phyloP scores from a whole-genome alignment of 495 filamentous ascomycete species.

The Aspergillus heteromorphus region DNA sequence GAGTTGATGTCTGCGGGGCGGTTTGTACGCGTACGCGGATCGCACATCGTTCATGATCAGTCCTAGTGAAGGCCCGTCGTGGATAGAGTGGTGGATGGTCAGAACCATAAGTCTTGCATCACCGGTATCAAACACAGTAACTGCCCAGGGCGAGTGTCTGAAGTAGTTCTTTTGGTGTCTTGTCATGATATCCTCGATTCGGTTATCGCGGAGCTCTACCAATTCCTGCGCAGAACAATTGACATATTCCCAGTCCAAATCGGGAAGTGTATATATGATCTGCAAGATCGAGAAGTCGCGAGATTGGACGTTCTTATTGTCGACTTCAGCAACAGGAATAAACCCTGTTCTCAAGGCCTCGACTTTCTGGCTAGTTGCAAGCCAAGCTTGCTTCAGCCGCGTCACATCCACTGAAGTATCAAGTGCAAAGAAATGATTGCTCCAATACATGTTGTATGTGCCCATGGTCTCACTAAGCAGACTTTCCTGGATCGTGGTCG shows the following conservation, averaged over 20 bases:
- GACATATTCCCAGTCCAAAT: slow-evolving; percentile 23
- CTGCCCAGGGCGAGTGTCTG: slow-evolving; percentile 23
- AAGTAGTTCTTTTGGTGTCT: slow-evolving; percentile 23
- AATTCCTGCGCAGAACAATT: slow-evolving; percentile 11
- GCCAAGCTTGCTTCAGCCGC: slow-evolving; percentile 54
- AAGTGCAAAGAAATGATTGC: slow-evolving; percentile 36
- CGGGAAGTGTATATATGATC: slow-evolving; percentile 20
- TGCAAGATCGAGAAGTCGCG: slow-evolving; percentile 26
- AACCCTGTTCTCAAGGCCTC: slow-evolving; percentile 70
- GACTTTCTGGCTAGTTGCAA: slow-evolving; percentile 46
- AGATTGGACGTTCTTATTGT: neutral
- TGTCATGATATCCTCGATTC: slow-evolving; percentile 19
- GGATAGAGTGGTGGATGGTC: slow-evolving; percentile 30
- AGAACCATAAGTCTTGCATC: slow-evolving; percentile 21
- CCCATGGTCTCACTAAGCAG: slow-evolving; percentile 33
- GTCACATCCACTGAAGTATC: slow-evolving; percentile 41
- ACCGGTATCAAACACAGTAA: slow-evolving; percentile 25
- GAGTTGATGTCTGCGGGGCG: slow-evolving; percentile 20
- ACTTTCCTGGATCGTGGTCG: slow-evolving; percentile 31
- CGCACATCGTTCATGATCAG: slow-evolving; percentile 26
- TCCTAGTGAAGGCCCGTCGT: slow-evolving; percentile 28
- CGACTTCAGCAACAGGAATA: slow-evolving; percentile 26
- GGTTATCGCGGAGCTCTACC: slow-evolving; percentile 4
- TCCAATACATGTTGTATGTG: slow-evolving; percentile 31
- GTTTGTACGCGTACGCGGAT: slow-evolving; percentile 20